Percentiles rank a stretch among this genome's conserved stretches.
Evolutionary conservation across 2,329 filamentous ascomycete species (phyloP).

Genomic region (Colletotrichum eremochloae): DNA sequence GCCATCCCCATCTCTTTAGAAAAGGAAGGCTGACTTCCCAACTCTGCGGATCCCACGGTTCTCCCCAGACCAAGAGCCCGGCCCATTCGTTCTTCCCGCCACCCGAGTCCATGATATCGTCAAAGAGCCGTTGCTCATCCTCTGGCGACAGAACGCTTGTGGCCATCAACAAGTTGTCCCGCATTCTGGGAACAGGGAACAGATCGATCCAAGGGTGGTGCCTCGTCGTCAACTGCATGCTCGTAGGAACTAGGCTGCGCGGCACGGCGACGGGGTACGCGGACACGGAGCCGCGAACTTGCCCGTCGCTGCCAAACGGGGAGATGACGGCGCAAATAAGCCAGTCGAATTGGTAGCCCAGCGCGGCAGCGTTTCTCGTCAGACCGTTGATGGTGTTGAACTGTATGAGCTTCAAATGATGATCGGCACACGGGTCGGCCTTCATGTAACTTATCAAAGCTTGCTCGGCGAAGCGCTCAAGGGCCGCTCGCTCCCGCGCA

Average conservation of each 20-base stretch:
- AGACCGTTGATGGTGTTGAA: conserved; percentile 34
- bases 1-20: conserved; percentile 56
- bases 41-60: conserved; percentile 56
- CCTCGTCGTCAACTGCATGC: conserved; percentile 45
- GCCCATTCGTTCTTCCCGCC: not conserved
- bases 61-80: conserved; percentile 55
- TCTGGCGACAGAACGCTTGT: not conserved
- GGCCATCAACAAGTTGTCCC: conserved; percentile 46
- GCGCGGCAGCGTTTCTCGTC: conserved; percentile 11
- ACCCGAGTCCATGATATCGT: not conserved
- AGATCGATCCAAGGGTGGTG: conserved; percentile 52
- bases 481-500: not conserved
- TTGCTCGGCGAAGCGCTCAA: conserved; percentile 11
- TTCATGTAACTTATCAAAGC: conserved; percentile 3
- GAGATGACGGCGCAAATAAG: conserved; percentile 35
- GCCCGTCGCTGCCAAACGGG: conserved; percentile 34
- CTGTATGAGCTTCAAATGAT: conserved; percentile 21
- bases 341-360: conserved; percentile 17
- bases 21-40: conserved; percentile 64
- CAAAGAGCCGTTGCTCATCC: conserved; percentile 16
- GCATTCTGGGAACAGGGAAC: conserved; percentile 47
- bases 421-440: not conserved
- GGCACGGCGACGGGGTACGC: conserved; percentile 14
- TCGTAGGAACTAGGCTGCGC: conserved; percentile 46
- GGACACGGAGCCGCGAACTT: conserved; percentile 21